phyloP scores from a whole-genome alignment of 1,284 basidiomycete species.

The Mycena citricolor region DNA sequence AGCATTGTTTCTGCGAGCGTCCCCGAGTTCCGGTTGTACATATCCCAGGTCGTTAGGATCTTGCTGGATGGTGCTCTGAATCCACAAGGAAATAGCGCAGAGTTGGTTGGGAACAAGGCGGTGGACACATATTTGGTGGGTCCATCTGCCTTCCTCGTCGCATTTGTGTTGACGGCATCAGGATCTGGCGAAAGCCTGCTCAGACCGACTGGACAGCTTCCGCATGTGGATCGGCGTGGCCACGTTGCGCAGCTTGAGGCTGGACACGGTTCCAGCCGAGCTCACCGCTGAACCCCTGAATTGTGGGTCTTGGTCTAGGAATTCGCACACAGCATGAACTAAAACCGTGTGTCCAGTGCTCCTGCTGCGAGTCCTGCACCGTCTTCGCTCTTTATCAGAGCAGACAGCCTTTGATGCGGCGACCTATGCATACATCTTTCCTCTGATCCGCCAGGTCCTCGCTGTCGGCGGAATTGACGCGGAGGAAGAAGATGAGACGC shows the following conservation, averaged over 20 bases:
- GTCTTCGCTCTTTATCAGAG: constrained; percentile 81
- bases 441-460: constrained; percentile 76
- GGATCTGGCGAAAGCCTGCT: constrained; percentile 65
- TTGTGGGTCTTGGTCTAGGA: constrained; percentile 1
- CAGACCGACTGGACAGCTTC: constrained; percentile 69
- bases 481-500: constrained; percentile 74
- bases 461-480: constrained; percentile 66
- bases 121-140: constrained; percentile 80
- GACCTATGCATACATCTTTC: constrained; percentile 82
- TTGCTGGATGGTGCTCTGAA: constrained; percentile 68
- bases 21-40: constrained; percentile 54
- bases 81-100: constrained; percentile 50
- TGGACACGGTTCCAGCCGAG: constrained; percentile 71
- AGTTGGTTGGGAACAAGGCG: constrained; percentile 60
- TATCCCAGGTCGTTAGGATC: constrained; percentile 59
- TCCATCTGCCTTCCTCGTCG: constrained; percentile 15
- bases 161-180: constrained; percentile 28
- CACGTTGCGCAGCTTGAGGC: constrained; percentile 70
- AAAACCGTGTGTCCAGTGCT: no score
- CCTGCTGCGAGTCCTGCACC: constrained; percentile 84
- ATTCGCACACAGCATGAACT: no score
- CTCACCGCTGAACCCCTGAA: constrained; percentile 70
- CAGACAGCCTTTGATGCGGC: constrained; percentile 81
- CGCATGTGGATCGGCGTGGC: constrained; percentile 78
- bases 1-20: constrained; percentile 63